Evolutionary conservation across 164 flowering plant species (phyloP).

Genomic region (Stephania yunnanensis): DNA sequence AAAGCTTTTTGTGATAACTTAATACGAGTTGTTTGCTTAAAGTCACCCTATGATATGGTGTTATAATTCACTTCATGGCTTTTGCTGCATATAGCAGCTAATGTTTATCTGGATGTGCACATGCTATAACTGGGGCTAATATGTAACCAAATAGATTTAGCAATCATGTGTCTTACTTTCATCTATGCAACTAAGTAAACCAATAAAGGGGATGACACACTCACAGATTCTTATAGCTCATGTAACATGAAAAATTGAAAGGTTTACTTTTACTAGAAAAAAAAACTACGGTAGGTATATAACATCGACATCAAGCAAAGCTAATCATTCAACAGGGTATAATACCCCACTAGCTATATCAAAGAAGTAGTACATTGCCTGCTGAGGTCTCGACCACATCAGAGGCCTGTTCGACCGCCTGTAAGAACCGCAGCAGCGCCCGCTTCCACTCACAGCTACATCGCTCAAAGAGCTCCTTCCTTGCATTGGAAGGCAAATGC

Average conservation of each 20-base stretch:
- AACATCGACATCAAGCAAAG: not conserved
- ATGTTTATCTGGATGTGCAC: not conserved
- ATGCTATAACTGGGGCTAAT: not conserved
- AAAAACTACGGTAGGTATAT: not conserved
- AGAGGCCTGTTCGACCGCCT: constrained; percentile 71
- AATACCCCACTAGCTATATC: constrained; percentile 1
- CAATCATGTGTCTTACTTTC: not conserved
- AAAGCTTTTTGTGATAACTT: not conserved
- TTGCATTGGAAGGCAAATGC: constrained; percentile 31
- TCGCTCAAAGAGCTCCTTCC: constrained; percentile 42
- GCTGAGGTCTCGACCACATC: constrained; percentile 60
- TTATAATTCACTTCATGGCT: not conserved
- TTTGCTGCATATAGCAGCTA: not conserved
- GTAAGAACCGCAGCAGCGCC: constrained; percentile 74
- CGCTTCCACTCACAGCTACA: constrained; percentile 85
- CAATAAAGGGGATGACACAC: not conserved
- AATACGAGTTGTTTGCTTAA: not conserved
- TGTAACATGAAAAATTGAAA: not conserved
- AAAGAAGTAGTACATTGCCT: constrained; percentile 79
- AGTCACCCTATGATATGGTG: not conserved
- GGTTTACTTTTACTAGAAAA: not conserved
- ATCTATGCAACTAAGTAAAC: not conserved
- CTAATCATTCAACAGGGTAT: constrained; percentile 3
- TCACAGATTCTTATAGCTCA: not conserved
- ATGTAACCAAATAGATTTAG: not conserved